phyloP scores from a whole-genome alignment of 2,329 filamentous ascomycete genomes.

The Exserohilum rostratum region DNA sequence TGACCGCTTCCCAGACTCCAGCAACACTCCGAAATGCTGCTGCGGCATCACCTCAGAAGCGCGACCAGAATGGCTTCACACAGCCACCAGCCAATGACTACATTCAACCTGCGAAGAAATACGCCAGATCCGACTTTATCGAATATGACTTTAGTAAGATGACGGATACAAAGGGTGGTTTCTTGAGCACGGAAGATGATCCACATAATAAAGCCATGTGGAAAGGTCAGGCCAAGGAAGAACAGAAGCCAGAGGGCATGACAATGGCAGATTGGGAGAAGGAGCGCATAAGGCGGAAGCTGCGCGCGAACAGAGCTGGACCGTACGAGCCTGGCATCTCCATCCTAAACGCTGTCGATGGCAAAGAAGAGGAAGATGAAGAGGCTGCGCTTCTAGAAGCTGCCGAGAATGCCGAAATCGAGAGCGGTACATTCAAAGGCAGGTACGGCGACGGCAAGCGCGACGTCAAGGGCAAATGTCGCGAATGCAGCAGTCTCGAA shows the following conservation, averaged over 20 bases:
- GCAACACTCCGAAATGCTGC: slow-evolving; percentile 67
- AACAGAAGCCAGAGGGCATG: slow-evolving; percentile 84
- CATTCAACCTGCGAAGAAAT: slow-evolving; percentile 82
- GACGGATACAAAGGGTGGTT: slow-evolving; percentile 97
- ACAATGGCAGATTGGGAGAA: slow-evolving; percentile 90
- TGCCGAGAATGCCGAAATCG: slow-evolving; percentile 52
- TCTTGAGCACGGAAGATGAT: slow-evolving; percentile 88
- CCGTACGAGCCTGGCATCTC: slow-evolving; percentile 91
- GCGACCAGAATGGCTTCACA: slow-evolving; percentile 46
- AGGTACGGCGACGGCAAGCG: slow-evolving; percentile 44
- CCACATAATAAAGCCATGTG: slow-evolving; percentile 79
- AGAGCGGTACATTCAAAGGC: slow-evolving; percentile 39
- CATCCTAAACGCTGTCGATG: slow-evolving; percentile 62
- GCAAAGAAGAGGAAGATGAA: slow-evolving; percentile 38
- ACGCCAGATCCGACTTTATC: slow-evolving; percentile 78
- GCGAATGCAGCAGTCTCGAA: slow-evolving; percentile 81
- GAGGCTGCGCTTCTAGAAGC: slow-evolving; percentile 34
- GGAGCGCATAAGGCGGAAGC: slow-evolving; percentile 72
- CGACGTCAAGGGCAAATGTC: slow-evolving; percentile 70
- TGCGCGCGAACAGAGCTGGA: slow-evolving; percentile 76
- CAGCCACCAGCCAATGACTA: slow-evolving; percentile 51
- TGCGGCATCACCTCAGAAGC: slow-evolving; percentile 55
- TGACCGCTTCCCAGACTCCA: slow-evolving; percentile 62
- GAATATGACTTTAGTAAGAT: slow-evolving; percentile 98
- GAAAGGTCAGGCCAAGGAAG: slow-evolving; percentile 50